phyloP scores from a whole-genome alignment of 306 rosid species.

The Lablab purpureus region DNA sequence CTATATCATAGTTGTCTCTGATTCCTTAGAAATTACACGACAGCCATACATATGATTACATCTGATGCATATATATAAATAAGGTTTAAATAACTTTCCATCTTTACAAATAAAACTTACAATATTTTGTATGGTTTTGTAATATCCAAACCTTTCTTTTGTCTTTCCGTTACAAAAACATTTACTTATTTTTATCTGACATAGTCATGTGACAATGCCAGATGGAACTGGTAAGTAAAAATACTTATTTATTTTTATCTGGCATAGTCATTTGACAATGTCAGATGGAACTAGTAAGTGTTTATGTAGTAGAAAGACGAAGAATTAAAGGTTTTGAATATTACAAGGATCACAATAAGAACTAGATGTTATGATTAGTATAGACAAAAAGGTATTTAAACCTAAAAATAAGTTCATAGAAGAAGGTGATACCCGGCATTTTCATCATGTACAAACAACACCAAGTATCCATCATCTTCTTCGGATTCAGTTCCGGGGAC shows the following conservation, averaged over 20 bases:
- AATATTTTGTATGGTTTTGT: neutral
- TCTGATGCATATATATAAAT: conserved; percentile 1
- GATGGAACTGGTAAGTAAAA: too few relatives aligned
- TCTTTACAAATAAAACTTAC: neutral
- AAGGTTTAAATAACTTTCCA: neutral
- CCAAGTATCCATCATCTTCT: conserved; percentile 96
- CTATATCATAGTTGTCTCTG: too few relatives aligned
- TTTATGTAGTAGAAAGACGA: neutral
- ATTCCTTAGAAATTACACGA: conserved; percentile 4
- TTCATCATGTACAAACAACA: conserved; percentile 87
- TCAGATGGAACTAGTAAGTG: neutral
- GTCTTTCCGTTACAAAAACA: too few relatives aligned
- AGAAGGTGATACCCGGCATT: conserved; percentile 63
- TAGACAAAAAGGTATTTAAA: neutral
- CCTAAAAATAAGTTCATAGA: neutral
- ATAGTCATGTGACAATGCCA: too few relatives aligned
- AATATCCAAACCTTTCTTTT: neutral
- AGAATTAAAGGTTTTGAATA: neutral
- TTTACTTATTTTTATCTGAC: too few relatives aligned
- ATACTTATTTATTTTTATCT: neutral
- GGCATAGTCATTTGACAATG: neutral
- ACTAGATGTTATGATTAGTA: neutral
- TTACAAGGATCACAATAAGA: neutral
- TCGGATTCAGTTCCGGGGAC: conserved; percentile 70
- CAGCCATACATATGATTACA: neutral